These are phyloP conservation scores for Striga hermonthica DNA, from an alignment of 305 asterid species.

Conservation along the genomic window DNA sequence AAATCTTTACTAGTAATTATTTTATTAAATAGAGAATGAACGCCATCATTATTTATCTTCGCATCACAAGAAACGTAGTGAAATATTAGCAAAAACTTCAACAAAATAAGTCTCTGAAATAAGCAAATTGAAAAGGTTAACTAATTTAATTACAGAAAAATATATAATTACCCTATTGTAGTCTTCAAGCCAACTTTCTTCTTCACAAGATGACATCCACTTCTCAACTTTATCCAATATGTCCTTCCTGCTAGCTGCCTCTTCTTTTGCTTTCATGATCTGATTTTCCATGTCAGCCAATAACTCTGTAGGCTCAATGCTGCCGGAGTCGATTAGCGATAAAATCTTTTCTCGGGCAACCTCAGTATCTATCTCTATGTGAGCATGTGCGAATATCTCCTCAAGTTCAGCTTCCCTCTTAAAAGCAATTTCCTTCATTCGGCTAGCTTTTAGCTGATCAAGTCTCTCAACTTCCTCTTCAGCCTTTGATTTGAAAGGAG, in stretches of 20 bases:
- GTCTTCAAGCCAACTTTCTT: conserved; percentile 99
- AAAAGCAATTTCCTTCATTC: conserved; percentile 93
- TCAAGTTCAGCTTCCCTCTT: conserved; percentile 90
- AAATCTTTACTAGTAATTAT: not conserved
- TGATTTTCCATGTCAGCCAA: conserved; percentile 90
- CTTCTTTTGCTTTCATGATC: conserved; percentile 81
- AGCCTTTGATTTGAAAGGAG: conserved; percentile 44
- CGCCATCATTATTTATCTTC: no score
- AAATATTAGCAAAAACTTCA: not conserved
- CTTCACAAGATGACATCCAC: conserved; percentile 99
- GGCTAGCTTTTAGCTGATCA: conserved; percentile 85
- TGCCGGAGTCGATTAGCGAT: conserved; percentile 85
- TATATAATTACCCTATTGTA: conserved; percentile 66
- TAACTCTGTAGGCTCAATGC: conserved; percentile 77
- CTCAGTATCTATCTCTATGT: conserved; percentile 78
- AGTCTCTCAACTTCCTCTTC: conserved; percentile 96
- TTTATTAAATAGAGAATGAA: not conserved
- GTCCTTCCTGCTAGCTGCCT: conserved; percentile 83
- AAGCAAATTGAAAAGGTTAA: not conserved
- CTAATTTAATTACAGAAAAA: not conserved
- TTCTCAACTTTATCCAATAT: conserved; percentile 98
- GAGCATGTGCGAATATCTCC: conserved; percentile 80
- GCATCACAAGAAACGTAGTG: no score
- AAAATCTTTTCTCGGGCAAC: conserved; percentile 72
- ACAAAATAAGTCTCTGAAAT: not conserved